Conservation (phyloP, 1,139 yeast species). For the Kurtzmaniella quercitrusa region DNA sequence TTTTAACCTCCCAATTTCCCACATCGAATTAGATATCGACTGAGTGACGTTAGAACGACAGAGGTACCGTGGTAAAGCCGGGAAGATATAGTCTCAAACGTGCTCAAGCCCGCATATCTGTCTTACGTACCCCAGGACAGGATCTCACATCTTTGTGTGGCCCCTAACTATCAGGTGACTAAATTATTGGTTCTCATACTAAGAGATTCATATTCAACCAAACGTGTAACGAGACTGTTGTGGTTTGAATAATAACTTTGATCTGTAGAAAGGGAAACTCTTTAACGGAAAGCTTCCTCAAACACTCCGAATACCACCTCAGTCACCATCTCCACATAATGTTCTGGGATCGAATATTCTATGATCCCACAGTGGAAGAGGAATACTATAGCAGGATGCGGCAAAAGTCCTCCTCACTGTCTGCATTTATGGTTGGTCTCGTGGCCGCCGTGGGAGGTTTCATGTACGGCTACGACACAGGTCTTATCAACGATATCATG, state of each 20-base stretch:
- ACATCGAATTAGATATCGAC: background rate
- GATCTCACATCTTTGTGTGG: too few species aligned
- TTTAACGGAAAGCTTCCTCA: too few species aligned
- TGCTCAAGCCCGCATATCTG: background rate
- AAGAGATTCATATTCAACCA: too few species aligned
- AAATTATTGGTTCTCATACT: too few species aligned
- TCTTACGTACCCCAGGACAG: background rate
- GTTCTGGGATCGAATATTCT: conserved; percentile 16
- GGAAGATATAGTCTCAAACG: background rate
- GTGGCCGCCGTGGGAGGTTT: conserved; percentile 83
- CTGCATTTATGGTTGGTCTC: conserved; percentile 64
- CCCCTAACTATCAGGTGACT: too few species aligned
- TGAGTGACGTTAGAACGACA: background rate
- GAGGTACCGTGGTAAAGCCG: background rate
- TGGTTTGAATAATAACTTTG: too few species aligned
- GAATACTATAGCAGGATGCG: conserved; percentile 38
- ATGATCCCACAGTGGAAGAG: conserved; percentile 35
- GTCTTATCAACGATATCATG: conserved; percentile 65
- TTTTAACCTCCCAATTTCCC: background rate
- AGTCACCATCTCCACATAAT: background rate
- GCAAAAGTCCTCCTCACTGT: conserved; percentile 49
- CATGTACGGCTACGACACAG: conserved; percentile 81
- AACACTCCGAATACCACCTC: too few species aligned
- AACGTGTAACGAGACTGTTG: too few species aligned
- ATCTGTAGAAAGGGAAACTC: too few species aligned